phyloP scores from a whole-genome alignment of 2,329 filamentous ascomycete genomes.

The Talaromyces sp. region DNA sequence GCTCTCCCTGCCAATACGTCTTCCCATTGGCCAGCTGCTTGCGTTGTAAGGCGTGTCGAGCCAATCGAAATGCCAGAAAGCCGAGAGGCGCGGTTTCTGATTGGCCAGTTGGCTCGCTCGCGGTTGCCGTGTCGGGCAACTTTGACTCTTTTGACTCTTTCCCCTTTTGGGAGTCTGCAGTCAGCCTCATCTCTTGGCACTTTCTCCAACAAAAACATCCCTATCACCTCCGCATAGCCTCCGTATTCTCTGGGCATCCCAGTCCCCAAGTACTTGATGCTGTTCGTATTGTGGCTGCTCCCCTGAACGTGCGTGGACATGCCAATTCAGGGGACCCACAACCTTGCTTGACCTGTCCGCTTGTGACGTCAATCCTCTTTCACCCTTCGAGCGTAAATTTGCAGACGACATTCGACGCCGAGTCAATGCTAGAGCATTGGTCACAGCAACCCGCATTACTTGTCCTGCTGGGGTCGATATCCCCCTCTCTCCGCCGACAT shows the following conservation, averaged over 20 bases:
- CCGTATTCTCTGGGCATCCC: too few relatives aligned
- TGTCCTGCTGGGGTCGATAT: not conserved
- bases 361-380: not conserved
- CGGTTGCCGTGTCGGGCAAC: constrained; percentile 1
- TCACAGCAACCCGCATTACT: not conserved
- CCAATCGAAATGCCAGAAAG: not conserved
- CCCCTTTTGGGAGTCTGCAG: not conserved
- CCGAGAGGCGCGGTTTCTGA: not conserved
- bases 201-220: not conserved
- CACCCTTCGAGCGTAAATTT: not conserved
- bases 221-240: not conserved
- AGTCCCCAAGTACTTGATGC: not conserved
- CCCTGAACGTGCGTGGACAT: not conserved
- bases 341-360: not conserved
- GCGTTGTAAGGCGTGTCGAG: not conserved
- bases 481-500: not conserved
- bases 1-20: not conserved
- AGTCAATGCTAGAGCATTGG: not conserved
- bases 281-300: not conserved
- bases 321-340: not conserved
- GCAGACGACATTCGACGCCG: not conserved
- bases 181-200: constrained; percentile 1
- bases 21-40: not conserved
- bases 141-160: not conserved
- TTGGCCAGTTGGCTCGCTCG: not conserved